These are phyloP conservation scores for Balakata baccata DNA, from an alignment of 345 rosid genomes.

Conservation along the genomic window DNA sequence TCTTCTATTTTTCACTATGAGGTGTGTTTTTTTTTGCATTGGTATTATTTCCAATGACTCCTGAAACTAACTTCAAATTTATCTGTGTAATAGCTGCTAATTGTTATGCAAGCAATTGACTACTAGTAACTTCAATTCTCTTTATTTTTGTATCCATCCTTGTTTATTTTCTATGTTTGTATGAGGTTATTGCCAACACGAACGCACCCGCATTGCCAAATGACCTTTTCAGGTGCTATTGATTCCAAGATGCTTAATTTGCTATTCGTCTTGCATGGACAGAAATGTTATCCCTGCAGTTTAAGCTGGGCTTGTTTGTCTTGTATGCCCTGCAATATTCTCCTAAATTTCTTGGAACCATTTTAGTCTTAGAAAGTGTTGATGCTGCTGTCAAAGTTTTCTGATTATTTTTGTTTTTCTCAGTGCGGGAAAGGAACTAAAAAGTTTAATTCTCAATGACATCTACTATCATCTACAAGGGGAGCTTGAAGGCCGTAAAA, in stretches of 20 bases:
- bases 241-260: background rate
- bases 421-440: slow-evolving; percentile 73
- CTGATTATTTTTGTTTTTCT: slow-evolving; percentile 28
- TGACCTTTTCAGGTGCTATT: background rate
- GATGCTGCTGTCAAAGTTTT: background rate
- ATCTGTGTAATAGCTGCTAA: background rate
- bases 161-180: background rate
- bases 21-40: background rate
- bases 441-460: slow-evolving; percentile 58
- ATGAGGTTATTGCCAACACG: background rate
- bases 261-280: background rate
- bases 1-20: background rate
- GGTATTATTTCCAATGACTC: background rate
- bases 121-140: background rate
- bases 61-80: background rate
- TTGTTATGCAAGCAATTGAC: background rate
- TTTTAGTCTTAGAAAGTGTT: background rate
- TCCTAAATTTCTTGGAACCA: background rate
- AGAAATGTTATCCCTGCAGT: background rate
- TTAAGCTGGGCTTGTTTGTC: background rate
- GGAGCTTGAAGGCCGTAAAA: slow-evolving; percentile 80
- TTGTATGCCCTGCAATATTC: background rate
- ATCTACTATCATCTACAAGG: slow-evolving; percentile 84
- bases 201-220: background rate
- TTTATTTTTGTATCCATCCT: background rate